Evolutionary conservation across 2,329 filamentous ascomycete species (phyloP), one percentile per base, ranked within the genome.

Genomic region (Phoma sp.): DNA sequence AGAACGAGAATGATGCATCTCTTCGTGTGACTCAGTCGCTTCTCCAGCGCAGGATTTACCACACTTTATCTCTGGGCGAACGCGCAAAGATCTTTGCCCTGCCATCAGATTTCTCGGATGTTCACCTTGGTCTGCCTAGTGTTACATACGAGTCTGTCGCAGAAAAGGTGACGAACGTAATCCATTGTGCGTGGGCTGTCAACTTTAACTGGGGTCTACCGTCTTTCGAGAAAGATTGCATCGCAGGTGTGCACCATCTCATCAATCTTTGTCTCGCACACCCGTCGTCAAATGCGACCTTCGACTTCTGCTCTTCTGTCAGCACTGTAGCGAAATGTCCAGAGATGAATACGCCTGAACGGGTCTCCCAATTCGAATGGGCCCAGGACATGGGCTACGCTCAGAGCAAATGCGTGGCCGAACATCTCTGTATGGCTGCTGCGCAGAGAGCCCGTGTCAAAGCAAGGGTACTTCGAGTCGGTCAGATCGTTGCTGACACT

Each of bases 141-240:
- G 51, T 5, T 52, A 72, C 54, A 1, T 58, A 62, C 44, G 32
- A 50, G 0, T 18, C 40, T 1, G 37, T 70, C 7, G 38, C 52
- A 2, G 5, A 37, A 7, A 58, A 47, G 3, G 64, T 83, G 2
- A 73, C 75, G 0, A 70, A 66, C 22, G 73, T 83, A 8, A 79
- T 84, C 24, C 81, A 84, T 68, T 76, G 76, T 58, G 80, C 82
- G 1, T 83, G 82, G 82, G 71, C 79, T 2, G 82, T 84, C 40
- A 84, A 85, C 65, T 85, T 85, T 71, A 84, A 83, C 66, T 73
- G 82, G 57, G 71, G 71, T 2, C 70, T 85, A 2, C 68, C 72
- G 0, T 80, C 75, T 24, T 84, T 85, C 57, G 81, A 82, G 43
- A 57, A 58, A n/a, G 76, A 80, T 33, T 70, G 70, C 47, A 76